A percentile compares a stretch with the other conserved stretches of the same genome.
Evolutionary conservation across 2,329 filamentous ascomycete genomes (phyloP).

Genomic region (Ascochyta fabae): DNA sequence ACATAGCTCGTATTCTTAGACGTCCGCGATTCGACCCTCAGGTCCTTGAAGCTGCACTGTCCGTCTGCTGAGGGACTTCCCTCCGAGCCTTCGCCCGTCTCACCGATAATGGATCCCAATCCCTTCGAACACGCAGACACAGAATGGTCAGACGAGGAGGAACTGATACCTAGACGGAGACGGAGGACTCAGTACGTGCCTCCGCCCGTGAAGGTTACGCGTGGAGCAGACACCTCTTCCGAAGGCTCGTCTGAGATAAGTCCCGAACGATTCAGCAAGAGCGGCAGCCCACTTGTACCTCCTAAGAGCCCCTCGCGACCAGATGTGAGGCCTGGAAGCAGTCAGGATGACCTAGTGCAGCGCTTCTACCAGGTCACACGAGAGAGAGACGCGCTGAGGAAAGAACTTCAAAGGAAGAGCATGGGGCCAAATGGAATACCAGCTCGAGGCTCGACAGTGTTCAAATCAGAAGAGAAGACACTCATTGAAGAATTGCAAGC

Average conservation of each 20-base stretch:
- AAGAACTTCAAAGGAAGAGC: constrained; percentile 45
- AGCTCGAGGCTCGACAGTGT: constrained; percentile 32
- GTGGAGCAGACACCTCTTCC: constrained; percentile 34
- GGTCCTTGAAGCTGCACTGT: constrained; percentile 46
- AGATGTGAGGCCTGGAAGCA: constrained; percentile 39
- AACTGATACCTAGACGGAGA: constrained; percentile 41
- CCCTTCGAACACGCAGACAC: constrained; percentile 42
- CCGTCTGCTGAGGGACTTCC: constrained; percentile 45
- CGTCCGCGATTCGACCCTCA: constrained; percentile 46
- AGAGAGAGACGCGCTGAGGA: constrained; percentile 46
- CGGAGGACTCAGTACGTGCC: constrained; percentile 40
- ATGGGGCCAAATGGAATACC: constrained; percentile 41
- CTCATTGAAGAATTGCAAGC: constrained; percentile 45
- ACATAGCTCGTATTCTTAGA: constrained; percentile 35
- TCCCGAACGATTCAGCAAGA: constrained; percentile 27
- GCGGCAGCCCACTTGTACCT: constrained; percentile 38
- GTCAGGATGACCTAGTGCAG: constrained; percentile 47
- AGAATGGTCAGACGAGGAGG: constrained; percentile 49
- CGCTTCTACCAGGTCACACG: constrained; percentile 49
- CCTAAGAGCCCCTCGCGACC: constrained; percentile 47
- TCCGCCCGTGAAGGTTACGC: constrained; percentile 32
- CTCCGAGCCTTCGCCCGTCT: constrained; percentile 28
- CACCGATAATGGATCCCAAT: constrained; percentile 31
- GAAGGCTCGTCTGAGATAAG: constrained; percentile 34
- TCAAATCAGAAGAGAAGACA: constrained; percentile 46